These are phyloP conservation scores for Microbotryum scabiosae DNA, from an alignment of 1,284 basidiomycete genomes.

Conservation along the genomic window DNA sequence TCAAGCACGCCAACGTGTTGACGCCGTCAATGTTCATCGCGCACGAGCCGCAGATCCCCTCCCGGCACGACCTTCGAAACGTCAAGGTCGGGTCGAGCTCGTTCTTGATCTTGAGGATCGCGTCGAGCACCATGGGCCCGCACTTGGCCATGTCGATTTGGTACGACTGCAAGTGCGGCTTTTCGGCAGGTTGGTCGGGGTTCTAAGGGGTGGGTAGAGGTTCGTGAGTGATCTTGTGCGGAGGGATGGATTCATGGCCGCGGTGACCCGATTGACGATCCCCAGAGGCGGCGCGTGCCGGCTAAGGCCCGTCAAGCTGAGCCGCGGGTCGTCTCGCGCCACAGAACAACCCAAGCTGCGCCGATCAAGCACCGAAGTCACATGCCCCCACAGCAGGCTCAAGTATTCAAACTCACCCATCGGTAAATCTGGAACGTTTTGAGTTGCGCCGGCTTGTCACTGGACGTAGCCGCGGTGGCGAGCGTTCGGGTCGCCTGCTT, in stretches of 20 bases:
- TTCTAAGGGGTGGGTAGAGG: slow-evolving; percentile 51
- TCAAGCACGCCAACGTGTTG: slow-evolving; percentile 95
- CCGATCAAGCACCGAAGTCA: background rate
- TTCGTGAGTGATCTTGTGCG: too few relatives aligned
- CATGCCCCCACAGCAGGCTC: background rate
- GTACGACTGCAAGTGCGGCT: slow-evolving; percentile 87
- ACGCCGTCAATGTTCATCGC: slow-evolving; percentile 97
- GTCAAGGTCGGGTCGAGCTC: slow-evolving; percentile 93
- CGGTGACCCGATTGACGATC: background rate
- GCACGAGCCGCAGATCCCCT: slow-evolving; percentile 97
- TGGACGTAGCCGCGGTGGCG: slow-evolving; percentile 17
- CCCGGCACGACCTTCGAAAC: slow-evolving; percentile 91
- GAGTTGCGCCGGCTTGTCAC: slow-evolving; percentile 38
- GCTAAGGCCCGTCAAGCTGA: background rate
- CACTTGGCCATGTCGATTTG: slow-evolving; percentile 87
- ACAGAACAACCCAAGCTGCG: background rate
- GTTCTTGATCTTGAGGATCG: slow-evolving; percentile 98
- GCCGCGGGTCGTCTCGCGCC: background rate
- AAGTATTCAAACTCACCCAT: slow-evolving; percentile 54
- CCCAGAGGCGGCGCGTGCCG: background rate
- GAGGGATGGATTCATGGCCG: too few relatives aligned
- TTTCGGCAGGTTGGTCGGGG: slow-evolving; percentile 86
- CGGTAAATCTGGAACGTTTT: slow-evolving; percentile 97
- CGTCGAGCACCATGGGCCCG: slow-evolving; percentile 93
- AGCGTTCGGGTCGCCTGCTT: slow-evolving; percentile 12